Base-by-base conservation (phyloP, 305 asterid species). In the Plantago rigida region DNA sequence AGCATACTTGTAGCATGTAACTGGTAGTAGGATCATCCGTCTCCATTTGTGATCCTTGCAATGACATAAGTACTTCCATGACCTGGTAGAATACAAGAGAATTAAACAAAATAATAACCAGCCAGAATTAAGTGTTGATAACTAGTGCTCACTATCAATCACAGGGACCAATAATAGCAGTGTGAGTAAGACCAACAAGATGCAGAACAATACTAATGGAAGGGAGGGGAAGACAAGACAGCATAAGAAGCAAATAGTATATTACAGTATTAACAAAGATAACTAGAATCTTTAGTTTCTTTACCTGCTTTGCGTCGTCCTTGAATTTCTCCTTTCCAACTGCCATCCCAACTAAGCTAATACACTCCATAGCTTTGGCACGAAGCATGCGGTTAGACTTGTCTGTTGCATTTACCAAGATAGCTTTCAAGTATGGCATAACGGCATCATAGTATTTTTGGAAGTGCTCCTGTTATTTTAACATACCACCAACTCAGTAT, bases 291-390 rank as follows among this genome's bases (percentile, higher is more conserved):
- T 29, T 19, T 50, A 29, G 13, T 1, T 31, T n/a, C 59, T 67
- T 22, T 68, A 82, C 96, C 91, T 88, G 94, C 80, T 88, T 88
- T 46, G 96, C 96, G 41, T 88, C 96, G 58, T 84, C 94, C 72
- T 86, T 84, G 72, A 88, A 88, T 70, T 78, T 84, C 28, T 86
- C 87, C 79, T 88, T 88, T 62, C 96, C 96, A 73, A 88, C 95
- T 61, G 95, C 97, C 96, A 89, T 89, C 63, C 97, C 97, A 52
- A 89, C 94, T 80, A 87, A 84, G 78, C 97, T 89, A 69, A 89
- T 89, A 82, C 96, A 89, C 69, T 89, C 97, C 97, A 89, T 89
- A 49, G 97, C 97, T 85, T 89, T 89, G 44, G 97, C 97, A 73
- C 96, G 97, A 76, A 91, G 98, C 96, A 91, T 88, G 65, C 96